Evolutionary conservation across 75 land plant genomes (phyloP), one percentile per base, ranked within the genome.

Genomic region (Pseudotsuga menziesii): DNA sequence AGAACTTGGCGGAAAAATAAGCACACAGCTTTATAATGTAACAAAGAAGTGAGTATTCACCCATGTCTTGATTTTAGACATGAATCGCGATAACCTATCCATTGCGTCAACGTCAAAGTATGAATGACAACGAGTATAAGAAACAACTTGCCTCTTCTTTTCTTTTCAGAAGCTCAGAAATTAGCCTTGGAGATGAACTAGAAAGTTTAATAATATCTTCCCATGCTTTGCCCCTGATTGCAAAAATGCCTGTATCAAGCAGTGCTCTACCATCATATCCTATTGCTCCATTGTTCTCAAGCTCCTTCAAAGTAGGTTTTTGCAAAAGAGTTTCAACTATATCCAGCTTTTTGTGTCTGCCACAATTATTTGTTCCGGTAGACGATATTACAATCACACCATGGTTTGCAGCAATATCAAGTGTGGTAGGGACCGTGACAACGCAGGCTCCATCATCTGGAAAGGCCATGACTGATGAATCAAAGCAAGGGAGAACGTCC

Each of bases 401-500:
- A 85, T 97, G 99, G 67, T 94, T 97, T 54, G 88, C 58, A 77
- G 99, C 99, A 80, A 89, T 76, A 77, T 90, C 95, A 74, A 94
- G 80, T 29, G 93, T 84, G 36, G 90, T 86, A 39, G 98, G 98
- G 44, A 92, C 97, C 27, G 98, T 94, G 36, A 97, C 85, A 29
- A 94, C 91, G 78, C 89, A 82, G 11, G 92, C 81, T 26, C 91
- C 78, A 84, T 94, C 87, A 72, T 89, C 89, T 41, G 99, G 99
- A 59, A 89, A 90, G 58, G 83, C 54, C 82, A 94, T 67, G 3
- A 73, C 69, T 20, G 95, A 94, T 26, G 91, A 89, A 87, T 97
- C 92, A 85, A 94, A 97, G 79, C 98, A 97, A 6, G 99, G 99
- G 61, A 97, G 93, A 75, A 97, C 99, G 85, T 97, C 99, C 26